Percentiles rank a stretch among this genome's conserved stretches.
These are phyloP conservation scores for Cardiospermum halicacabum DNA, from an alignment of 345 rosid species.

Conservation along the genomic window DNA sequence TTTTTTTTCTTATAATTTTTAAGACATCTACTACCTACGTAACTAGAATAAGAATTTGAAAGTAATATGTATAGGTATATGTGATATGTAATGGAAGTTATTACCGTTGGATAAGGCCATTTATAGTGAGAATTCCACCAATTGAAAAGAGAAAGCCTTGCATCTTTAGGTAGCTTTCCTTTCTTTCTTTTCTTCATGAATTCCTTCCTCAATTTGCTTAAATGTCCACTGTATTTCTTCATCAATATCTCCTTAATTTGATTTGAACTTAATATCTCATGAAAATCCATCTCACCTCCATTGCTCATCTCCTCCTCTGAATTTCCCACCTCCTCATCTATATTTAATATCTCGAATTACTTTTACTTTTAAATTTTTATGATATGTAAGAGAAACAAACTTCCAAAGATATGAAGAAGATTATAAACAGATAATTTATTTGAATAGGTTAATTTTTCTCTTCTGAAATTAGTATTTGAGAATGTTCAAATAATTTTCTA, in stretches of 20 bases:
- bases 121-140: constrained; percentile 59
- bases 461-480: no score
- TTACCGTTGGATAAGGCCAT: constrained; percentile 82
- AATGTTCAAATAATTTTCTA: no score
- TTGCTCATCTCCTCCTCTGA: constrained; percentile 47
- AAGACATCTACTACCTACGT: no score
- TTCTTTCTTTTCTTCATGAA: constrained; percentile 61
- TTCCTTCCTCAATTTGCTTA: constrained; percentile 52
- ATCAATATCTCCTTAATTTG: constrained; percentile 45
- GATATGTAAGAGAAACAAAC: no score
- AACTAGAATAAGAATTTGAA: no score
- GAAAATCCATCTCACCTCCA: constrained; percentile 39
- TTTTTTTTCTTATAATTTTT: no score
- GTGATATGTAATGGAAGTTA: neutral
- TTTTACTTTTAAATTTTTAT: no score
- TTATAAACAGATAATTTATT: no score
- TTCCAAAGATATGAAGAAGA: no score
- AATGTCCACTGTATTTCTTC: constrained; percentile 53
- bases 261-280: constrained; percentile 13
- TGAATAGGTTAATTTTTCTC: no score
- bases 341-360: no score
- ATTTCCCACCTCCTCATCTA: constrained; percentile 41
- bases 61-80: neutral
- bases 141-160: constrained; percentile 37
- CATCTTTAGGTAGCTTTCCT: constrained; percentile 61